These are phyloP conservation scores for Esteya vermicola DNA, from an alignment of 2,329 filamentous ascomycete species.

Conservation along the genomic window DNA sequence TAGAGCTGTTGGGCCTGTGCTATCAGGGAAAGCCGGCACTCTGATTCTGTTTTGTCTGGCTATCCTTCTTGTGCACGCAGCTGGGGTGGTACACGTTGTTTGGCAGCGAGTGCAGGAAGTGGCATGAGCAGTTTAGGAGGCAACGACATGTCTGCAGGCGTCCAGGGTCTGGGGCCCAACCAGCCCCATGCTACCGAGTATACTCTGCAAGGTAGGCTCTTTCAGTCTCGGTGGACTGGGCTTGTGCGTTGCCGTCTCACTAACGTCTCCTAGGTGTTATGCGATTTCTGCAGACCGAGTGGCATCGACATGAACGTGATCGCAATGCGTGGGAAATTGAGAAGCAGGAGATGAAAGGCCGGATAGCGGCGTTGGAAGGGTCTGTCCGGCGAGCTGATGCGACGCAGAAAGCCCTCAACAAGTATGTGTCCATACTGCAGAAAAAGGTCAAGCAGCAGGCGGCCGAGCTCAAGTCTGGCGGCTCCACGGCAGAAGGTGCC, in stretches of 20 bases:
- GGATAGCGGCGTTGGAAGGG: conserved; percentile 88
- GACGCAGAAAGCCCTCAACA: conserved; percentile 75
- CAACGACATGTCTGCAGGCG: conserved; percentile 30
- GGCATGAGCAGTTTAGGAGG: conserved; percentile 22
- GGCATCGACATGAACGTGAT: conserved; percentile 96
- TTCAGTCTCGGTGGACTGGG: not conserved
- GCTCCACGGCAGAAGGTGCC: conserved; percentile 24
- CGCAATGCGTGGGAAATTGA: conserved; percentile 99
- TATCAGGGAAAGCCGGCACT: too few relatives aligned
- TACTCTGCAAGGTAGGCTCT: conserved; percentile 36
- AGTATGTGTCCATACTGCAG: conserved; percentile 83
- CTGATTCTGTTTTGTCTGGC: too few relatives aligned
- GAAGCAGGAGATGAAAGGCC: conserved; percentile 95
- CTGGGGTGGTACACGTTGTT: conserved; percentile 14
- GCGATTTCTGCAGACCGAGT: conserved; percentile 98
- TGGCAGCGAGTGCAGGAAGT: conserved; percentile 26
- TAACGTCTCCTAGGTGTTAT: conserved; percentile 57
- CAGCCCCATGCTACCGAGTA: conserved; percentile 47
- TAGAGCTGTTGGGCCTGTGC: too few relatives aligned
- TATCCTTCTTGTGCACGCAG: too few relatives aligned
- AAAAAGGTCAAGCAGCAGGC: conserved; percentile 75
- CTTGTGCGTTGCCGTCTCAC: not conserved
- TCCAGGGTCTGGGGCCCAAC: conserved; percentile 30
- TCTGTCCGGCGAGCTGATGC: conserved; percentile 76
- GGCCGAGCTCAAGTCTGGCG: conserved; percentile 45